phyloP scores from a whole-genome alignment of 2,329 filamentous ascomycete species.

The Aaosphaeria pasadenensis region DNA sequence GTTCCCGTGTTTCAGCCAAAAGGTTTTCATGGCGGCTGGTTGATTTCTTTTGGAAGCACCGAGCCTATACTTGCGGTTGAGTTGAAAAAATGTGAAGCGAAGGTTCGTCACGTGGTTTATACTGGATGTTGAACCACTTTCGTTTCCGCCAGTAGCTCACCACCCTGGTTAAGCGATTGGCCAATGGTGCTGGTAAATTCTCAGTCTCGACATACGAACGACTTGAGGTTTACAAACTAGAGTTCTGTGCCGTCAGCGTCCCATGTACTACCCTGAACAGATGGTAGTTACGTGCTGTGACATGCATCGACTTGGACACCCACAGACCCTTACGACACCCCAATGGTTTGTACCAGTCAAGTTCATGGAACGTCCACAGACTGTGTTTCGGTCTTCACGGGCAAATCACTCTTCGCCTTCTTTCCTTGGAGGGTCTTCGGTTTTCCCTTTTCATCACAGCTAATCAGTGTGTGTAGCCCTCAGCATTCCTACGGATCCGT shows the following conservation, averaged over 20 bases:
- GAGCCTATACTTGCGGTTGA: conserved; percentile 28
- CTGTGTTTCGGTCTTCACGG: conserved; percentile 14
- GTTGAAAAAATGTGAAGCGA: conserved; percentile 36
- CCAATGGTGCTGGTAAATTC: conserved; percentile 18
- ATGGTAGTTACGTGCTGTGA: conserved; percentile 17
- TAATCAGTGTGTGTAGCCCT: conserved; percentile 37
- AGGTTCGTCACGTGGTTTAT: conserved; percentile 34
- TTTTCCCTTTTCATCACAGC: conserved; percentile 24
- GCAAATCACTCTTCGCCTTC: conserved; percentile 17
- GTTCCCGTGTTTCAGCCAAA: conserved; percentile 32
- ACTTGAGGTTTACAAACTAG: conserved; percentile 14
- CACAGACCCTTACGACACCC: conserved; percentile 12
- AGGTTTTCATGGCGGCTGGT: conserved; percentile 15
- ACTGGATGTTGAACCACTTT: conserved; percentile 33
- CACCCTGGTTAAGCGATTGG: conserved; percentile 26
- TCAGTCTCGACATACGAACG: conserved; percentile 11
- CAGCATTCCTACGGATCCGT: conserved; percentile 22
- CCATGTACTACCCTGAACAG: conserved; percentile 12
- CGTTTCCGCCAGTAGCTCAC: conserved; percentile 23
- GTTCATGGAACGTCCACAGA: conserved; percentile 11
- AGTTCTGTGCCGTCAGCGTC: conserved; percentile 10
- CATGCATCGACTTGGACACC: conserved; percentile 22
- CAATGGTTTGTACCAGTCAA: conserved; percentile 15
- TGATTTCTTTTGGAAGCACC: conserved; percentile 27
- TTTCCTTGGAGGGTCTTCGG: conserved; percentile 18